Evolutionary conservation across 1,139 yeast species (phyloP).

Genomic region (Pneumocystis carinii): DNA sequence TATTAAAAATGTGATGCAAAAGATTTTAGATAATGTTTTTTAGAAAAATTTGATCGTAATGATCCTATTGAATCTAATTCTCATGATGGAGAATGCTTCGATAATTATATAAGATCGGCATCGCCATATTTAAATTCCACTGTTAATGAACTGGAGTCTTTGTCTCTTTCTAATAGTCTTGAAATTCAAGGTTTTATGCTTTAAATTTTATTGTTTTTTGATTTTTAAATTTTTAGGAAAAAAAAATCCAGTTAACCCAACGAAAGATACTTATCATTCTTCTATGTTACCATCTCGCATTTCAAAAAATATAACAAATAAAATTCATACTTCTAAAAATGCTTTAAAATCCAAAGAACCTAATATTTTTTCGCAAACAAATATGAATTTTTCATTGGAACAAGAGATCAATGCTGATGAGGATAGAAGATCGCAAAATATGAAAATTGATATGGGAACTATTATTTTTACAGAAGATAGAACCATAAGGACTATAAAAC

Average conservation of each 20-base stretch:
- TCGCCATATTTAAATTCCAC: background rate
- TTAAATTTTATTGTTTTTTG: background rate
- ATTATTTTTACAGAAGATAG: slow-evolving; percentile 33
- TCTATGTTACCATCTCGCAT: background rate
- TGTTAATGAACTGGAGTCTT: background rate
- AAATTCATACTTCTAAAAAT: background rate
- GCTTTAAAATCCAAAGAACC: background rate
- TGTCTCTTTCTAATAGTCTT: background rate
- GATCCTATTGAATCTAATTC: background rate
- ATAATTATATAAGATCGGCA: background rate
- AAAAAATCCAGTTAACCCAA: background rate
- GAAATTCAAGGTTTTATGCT: background rate
- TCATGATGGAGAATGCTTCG: background rate
- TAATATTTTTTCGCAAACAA: slow-evolving; percentile 1
- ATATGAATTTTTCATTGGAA: slow-evolving; percentile 55
- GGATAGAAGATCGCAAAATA: slow-evolving; percentile 44
- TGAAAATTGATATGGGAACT: slow-evolving; percentile 44
- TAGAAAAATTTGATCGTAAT: background rate
- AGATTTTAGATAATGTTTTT: background rate
- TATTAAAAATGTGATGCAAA: background rate
- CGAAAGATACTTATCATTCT: background rate
- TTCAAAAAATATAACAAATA: background rate
- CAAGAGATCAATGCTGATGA: slow-evolving; percentile 51
- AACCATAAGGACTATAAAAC: slow-evolving; percentile 44
- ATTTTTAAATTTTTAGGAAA: background rate